Evolutionary conservation across 192 early-diverging fungal genomes (phyloP), one percentile per base, ranked within the genome.

Genomic region (Umbelopsis isabellina): DNA sequence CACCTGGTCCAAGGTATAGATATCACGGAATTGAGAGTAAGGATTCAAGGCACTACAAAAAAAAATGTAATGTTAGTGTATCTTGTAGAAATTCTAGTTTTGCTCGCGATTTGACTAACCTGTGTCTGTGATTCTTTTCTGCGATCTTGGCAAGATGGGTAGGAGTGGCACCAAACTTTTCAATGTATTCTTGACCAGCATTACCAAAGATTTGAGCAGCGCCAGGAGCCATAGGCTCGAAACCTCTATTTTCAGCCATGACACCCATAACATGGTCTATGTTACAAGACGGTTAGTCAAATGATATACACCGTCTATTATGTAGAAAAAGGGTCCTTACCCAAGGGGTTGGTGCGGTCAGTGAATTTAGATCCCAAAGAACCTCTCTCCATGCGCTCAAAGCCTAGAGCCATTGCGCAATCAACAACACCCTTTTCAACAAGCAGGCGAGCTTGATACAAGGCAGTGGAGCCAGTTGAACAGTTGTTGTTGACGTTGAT

Each of bases 401-500:
- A 92, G 9, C 90, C 91, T 21, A 92, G 80, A 9, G 91, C 91
- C 81, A 92, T 83, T 46, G 88, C 87, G 68, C 88, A 90, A 27
- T 92, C 88, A 30, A 77, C 84, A 25, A 75, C 61, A 45, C 91
- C 91, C 25, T 77, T 75, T 48, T 82, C 86, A 66, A 92, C 79
- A 4, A 85, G 80, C 65, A 84, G 77, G 44, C 89, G 85, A 20
- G 89, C 90, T 67, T 86, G 76, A 72, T 76, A 90, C 27, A 91
- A 76, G 35, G 91, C 90, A 3, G 91, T 85, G 4, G 90, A 90
- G 6, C 90, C 90, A 67, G 91, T 91, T 4, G 91, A 85, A 79
- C 91, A 90, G 75, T 90, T 91, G 85, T 92, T 92, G 81, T 91
- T 91, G 66, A 90, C 88, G 66, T 92, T 92, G 71, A 82, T 79